Conservation (phyloP, 176 grass and related monocot genomes). For the Microstegium vimineum region DNA sequence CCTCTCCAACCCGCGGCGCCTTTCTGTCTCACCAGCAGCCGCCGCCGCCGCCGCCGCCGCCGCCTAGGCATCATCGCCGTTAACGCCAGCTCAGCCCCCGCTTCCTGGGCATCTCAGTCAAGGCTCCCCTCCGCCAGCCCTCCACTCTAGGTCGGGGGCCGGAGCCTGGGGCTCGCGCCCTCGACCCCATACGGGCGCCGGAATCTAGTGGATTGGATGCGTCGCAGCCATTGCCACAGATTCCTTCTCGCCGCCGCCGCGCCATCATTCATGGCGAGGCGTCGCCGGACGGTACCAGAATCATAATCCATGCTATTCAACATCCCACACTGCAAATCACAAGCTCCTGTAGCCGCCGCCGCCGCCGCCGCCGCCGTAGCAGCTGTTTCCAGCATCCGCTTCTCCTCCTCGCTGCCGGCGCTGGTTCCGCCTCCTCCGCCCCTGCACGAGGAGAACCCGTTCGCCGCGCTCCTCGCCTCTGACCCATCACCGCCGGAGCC, state of each 20-base stretch:
- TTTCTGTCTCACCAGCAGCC: not conserved
- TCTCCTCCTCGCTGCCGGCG: constrained; percentile 7
- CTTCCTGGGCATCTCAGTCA: not conserved
- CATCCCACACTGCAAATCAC: constrained; percentile 37
- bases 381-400: constrained; percentile 31
- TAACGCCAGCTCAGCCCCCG: not conserved
- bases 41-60: not conserved
- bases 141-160: constrained; percentile 8
- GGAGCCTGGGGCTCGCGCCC: constrained; percentile 12
- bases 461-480: constrained; percentile 23
- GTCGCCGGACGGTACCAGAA: constrained; percentile 19
- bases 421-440: constrained; percentile 3
- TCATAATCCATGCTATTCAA: constrained; percentile 45
- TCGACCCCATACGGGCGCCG: constrained; percentile 16
- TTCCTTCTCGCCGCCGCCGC: constrained; percentile 3
- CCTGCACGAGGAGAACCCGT: constrained; percentile 1
- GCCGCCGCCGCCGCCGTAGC: constrained; percentile 24
- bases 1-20: not conserved
- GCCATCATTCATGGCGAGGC: constrained; percentile 47
- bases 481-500: constrained; percentile 33
- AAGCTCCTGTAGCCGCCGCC: constrained; percentile 23
- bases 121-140: not conserved
- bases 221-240: constrained; percentile 11
- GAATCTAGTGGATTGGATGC: constrained; percentile 13
- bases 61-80: not conserved